A percentile compares a stretch with the other conserved stretches of the same genome.
These are phyloP conservation scores for Arthonia radiata DNA, from an alignment of 495 filamentous ascomycete genomes.

Conservation along the genomic window DNA sequence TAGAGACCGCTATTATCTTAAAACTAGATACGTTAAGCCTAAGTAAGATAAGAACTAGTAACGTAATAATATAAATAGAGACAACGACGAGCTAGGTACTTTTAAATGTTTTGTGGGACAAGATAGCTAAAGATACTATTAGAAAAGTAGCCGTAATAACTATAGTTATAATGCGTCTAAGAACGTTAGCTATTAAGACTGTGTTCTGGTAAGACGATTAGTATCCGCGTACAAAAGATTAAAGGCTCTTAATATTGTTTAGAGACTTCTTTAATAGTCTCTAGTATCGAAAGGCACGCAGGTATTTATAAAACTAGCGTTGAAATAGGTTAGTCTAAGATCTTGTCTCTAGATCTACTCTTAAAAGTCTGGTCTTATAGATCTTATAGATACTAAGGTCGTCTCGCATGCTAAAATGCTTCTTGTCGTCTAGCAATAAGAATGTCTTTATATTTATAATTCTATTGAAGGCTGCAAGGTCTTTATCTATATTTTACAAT, in stretches of 20 bases:
- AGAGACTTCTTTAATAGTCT: constrained; percentile 1
- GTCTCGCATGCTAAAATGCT: constrained; percentile 4
- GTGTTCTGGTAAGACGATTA: constrained; percentile 7
- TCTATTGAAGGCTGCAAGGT: constrained; percentile 5
- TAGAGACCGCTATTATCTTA: constrained; percentile 10
- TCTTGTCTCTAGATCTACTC: constrained; percentile 5
- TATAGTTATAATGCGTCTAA: constrained; percentile 4
- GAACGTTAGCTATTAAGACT: constrained; percentile 4
- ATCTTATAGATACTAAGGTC: constrained; percentile 6
- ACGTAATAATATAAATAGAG: background rate
- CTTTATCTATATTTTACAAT: constrained; percentile 4
- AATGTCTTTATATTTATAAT: constrained; percentile 9
- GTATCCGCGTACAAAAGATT: background rate
- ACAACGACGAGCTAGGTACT: constrained; percentile 2
- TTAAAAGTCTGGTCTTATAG: constrained; percentile 7
- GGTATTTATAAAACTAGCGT: constrained; percentile 3
- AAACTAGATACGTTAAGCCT: constrained; percentile 9
- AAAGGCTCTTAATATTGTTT: constrained; percentile 1
- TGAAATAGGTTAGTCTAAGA: constrained; percentile 4
- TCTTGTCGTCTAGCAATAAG: constrained; percentile 6
- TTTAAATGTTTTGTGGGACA: constrained; percentile 5
- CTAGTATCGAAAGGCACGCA: constrained; percentile 6
- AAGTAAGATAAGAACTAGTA: constrained; percentile 6
- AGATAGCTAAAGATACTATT: constrained; percentile 6
- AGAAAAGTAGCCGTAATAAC: constrained; percentile 6